Evolutionary conservation across 139 green algal genomes (phyloP).

Genomic region (Deuterostichococcus epilithicus): DNA sequence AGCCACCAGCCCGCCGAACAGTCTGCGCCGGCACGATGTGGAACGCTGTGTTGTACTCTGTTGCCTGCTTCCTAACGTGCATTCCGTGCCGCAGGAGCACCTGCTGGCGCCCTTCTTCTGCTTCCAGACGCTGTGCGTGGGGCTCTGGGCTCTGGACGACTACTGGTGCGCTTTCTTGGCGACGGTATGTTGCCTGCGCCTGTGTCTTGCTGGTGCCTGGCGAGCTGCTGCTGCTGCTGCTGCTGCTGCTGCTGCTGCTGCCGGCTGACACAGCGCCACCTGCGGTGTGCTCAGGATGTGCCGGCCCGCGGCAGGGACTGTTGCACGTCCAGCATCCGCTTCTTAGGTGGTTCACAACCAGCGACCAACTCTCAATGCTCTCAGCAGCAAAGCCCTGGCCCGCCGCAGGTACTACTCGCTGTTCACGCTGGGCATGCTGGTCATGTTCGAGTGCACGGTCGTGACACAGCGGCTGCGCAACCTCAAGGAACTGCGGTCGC

Average conservation of each 20-base stretch:
- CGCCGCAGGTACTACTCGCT: conserved; percentile 88
- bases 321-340: no score
- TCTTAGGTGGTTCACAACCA: no score
- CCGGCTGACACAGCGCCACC: no score
- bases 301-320: no score
- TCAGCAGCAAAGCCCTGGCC: background rate
- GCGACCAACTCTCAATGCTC: no score
- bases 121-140: conserved; percentile 95
- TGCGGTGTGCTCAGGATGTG: no score
- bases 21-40: no score
- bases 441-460: conserved; percentile 97
- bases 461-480: conserved; percentile 83
- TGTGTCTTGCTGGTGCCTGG: background rate
- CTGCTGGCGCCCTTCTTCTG: conserved; percentile 96
- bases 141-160: conserved; percentile 91
- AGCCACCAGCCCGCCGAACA: no score
- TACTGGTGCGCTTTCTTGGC: conserved; percentile 69
- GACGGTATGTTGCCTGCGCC: no score
- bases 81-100: conserved; percentile 59
- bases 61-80: no score
- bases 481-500: conserved; percentile 76
- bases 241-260: no score
- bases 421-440: conserved; percentile 98
- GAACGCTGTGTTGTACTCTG: no score
- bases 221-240: background rate